phyloP scores from a whole-genome alignment of 352 stramenopile genomes.

The Phytophthora syringae region DNA sequence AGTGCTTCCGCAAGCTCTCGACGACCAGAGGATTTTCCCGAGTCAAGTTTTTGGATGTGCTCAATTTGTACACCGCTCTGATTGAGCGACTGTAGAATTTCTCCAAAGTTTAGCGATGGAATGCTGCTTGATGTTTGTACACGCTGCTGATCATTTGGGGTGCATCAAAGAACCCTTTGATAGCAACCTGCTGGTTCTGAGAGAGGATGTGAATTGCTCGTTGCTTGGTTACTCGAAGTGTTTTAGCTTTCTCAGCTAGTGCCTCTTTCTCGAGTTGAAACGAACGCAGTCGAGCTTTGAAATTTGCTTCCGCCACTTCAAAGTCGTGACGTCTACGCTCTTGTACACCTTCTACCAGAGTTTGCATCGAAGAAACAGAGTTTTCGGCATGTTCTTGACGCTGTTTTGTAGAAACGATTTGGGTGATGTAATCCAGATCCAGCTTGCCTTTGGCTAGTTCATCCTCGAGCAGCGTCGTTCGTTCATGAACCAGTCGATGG shows the following conservation, averaged over 20 bases:
- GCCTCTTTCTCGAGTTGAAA: conserved; percentile 52
- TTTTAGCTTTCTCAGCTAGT: conserved; percentile 38
- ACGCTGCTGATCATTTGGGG: neutral
- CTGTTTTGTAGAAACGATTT: conserved; percentile 37
- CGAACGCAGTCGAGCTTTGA: conserved; percentile 43
- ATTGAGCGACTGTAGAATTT: no score
- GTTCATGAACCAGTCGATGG: conserved; percentile 51
- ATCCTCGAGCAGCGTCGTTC: conserved; percentile 49
- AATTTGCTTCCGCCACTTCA: conserved; percentile 30
- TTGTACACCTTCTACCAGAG: conserved; percentile 44
- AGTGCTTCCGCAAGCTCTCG: conserved; percentile 34
- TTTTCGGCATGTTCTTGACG: conserved; percentile 13
- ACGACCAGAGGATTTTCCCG: conserved; percentile 32
- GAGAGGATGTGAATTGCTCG: conserved; percentile 61
- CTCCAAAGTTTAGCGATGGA: no score
- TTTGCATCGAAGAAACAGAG: conserved; percentile 20
- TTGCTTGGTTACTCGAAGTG: conserved; percentile 48
- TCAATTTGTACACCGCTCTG: conserved; percentile 43
- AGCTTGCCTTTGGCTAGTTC: conserved; percentile 52
- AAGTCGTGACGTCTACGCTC: conserved; percentile 44
- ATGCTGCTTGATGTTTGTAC: neutral
- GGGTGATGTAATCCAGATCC: conserved; percentile 56
- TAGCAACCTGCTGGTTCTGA: conserved; percentile 60
- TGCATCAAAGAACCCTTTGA: conserved; percentile 53
- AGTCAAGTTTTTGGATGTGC: conserved; percentile 32